phyloP scores from a whole-genome alignment of 208 protist genomes.

The Leishmania tarentolae region DNA sequence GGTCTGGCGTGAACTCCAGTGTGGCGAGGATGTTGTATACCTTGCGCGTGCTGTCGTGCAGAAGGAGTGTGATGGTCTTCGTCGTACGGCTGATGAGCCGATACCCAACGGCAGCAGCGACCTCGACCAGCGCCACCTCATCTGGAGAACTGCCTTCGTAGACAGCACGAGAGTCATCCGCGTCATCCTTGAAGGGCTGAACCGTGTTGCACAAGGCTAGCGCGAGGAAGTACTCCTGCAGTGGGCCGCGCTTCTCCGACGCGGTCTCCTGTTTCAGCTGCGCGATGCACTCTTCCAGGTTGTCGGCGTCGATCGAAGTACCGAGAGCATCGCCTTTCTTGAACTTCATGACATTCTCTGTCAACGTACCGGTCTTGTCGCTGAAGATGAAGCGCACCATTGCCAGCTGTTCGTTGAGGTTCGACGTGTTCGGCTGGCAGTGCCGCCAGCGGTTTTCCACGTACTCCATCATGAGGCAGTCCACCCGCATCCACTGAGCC shows the following conservation, averaged over 20 bases:
- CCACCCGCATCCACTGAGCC: conserved; percentile 86
- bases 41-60: conserved; percentile 22
- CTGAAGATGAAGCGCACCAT: conserved; percentile 91
- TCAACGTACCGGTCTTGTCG: conserved; percentile 94
- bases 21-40: conserved; percentile 84
- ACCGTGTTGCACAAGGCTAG: conserved; percentile 89
- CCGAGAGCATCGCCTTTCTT: conserved; percentile 76
- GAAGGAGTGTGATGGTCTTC: conserved; percentile 42
- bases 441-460: conserved; percentile 62
- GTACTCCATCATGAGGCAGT: conserved; percentile 86
- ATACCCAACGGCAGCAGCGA: conserved; percentile 72
- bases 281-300: conserved; percentile 27
- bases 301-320: conserved; percentile 51
- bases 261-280: conserved; percentile 32
- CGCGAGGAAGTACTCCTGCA: conserved; percentile 77
- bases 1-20: conserved; percentile 88
- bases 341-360: conserved; percentile 93
- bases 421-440: conserved; percentile 88
- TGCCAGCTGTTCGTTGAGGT: conserved; percentile 92
- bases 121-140: conserved; percentile 92
- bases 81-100: conserved; percentile 70
- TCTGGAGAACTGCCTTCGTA: conserved; percentile 94
- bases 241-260: conserved; percentile 26
- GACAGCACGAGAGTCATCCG: conserved; percentile 33
- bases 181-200: conserved; percentile 71